phyloP scores from a whole-genome alignment of 208 protist species.

The Acanthamoeba culbertsoni region DNA sequence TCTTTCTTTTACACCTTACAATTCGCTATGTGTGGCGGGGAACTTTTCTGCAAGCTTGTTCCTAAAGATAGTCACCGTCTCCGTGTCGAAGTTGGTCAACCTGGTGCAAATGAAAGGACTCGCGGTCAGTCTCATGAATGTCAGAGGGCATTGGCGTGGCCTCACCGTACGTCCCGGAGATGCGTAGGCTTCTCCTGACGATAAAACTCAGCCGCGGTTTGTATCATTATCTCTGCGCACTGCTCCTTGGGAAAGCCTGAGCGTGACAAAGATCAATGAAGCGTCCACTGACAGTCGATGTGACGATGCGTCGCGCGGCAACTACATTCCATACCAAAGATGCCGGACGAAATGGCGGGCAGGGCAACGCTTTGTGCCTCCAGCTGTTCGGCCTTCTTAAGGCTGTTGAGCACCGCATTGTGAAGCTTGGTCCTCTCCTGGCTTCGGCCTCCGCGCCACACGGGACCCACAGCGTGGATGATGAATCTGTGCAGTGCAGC shows the following conservation, averaged over 20 bases:
- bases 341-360: constrained; percentile 5
- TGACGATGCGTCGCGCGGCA: neutral
- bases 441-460: neutral
- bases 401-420: neutral
- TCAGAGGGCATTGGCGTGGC: neutral
- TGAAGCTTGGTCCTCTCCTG: neutral
- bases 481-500: neutral
- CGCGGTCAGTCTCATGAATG: neutral
- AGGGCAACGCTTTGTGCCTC: neutral
- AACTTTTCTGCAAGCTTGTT: neutral
- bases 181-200: neutral
- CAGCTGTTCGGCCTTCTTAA: neutral
- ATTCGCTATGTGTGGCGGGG: neutral
- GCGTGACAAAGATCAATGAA: neutral
- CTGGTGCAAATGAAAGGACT: neutral
- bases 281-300: neutral
- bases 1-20: neutral
- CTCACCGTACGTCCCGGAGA: neutral
- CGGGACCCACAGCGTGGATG: neutral
- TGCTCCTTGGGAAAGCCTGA: constrained; percentile 53
- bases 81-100: neutral
- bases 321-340: neutral
- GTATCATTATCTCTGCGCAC: constrained; percentile 35
- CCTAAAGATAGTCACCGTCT: neutral
- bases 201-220: constrained; percentile 16